These are phyloP conservation scores for Acanthochlamys bracteata DNA, from an alignment of 106 monocot genomes.

Conservation along the genomic window DNA sequence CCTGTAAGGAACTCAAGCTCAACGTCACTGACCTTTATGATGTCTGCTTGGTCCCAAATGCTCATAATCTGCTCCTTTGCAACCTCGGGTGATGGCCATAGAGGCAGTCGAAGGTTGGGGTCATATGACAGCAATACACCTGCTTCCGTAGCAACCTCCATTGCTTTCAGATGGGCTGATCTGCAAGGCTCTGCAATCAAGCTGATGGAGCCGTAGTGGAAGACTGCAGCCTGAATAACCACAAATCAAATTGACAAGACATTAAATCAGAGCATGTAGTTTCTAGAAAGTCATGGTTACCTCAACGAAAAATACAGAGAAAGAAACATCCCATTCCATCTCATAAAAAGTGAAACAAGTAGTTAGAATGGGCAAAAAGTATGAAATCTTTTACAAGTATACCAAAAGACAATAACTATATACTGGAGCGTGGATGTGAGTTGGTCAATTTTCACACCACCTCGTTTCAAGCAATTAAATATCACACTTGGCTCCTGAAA, in stretches of 20 bases:
- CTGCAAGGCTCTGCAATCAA: constrained; percentile 69
- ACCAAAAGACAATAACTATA: too few relatives aligned
- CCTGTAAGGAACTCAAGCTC: constrained; percentile 66
- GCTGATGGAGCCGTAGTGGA: constrained; percentile 83
- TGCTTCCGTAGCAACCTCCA: constrained; percentile 46
- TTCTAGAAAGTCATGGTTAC: too few relatives aligned
- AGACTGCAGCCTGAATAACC: constrained; percentile 41
- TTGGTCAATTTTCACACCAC: too few relatives aligned
- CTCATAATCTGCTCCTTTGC: constrained; percentile 45
- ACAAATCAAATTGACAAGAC: not conserved
- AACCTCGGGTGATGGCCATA: constrained; percentile 48
- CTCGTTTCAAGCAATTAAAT: too few relatives aligned
- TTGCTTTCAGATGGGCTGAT: constrained; percentile 52
- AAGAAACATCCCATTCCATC: too few relatives aligned
- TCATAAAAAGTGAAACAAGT: too few relatives aligned
- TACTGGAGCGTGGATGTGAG: too few relatives aligned
- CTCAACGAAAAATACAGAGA: too few relatives aligned
- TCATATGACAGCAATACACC: constrained; percentile 55
- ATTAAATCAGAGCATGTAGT: not conserved
- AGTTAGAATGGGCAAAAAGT: too few relatives aligned
- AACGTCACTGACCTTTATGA: constrained; percentile 54
- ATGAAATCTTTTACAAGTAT: too few relatives aligned
- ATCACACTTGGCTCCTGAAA: too few relatives aligned
- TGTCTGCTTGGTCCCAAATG: constrained; percentile 65
- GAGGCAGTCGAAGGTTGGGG: constrained; percentile 36